phyloP scores from a whole-genome alignment of 1,139 yeast genomes.

The Yamadazyma epiphylla region DNA sequence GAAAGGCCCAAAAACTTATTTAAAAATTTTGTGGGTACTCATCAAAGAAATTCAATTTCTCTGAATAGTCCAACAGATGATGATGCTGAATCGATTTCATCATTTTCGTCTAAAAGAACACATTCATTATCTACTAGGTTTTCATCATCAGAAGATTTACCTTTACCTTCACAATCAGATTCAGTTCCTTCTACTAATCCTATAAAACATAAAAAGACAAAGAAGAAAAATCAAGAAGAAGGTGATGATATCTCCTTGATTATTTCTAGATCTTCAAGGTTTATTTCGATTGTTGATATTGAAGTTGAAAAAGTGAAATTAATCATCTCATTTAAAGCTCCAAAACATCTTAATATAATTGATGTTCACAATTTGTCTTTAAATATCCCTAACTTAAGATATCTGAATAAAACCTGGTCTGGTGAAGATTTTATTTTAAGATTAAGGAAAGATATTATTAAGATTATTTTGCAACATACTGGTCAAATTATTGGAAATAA shows the following conservation, averaged over 20 bases:
- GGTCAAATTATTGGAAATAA: conserved; percentile 82
- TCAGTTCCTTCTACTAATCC: conserved; percentile 3
- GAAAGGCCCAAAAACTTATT: conserved; percentile 12
- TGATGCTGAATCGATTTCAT: conserved; percentile 8
- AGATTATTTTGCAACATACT: conserved; percentile 65
- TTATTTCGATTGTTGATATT: conserved; percentile 60
- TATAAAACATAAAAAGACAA: conserved; percentile 9
- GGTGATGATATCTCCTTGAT: conserved; percentile 19
- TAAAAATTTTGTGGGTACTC: conserved; percentile 8
- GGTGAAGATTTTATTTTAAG: conserved; percentile 65
- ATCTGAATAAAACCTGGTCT: conserved; percentile 73
- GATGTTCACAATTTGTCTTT: conserved; percentile 70
- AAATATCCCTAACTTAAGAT: conserved; percentile 61
- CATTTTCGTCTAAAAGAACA: conserved; percentile 5
- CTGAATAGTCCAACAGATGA: conserved; percentile 6
- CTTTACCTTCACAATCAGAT: conserved; percentile 1
- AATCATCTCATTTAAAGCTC: conserved; percentile 73
- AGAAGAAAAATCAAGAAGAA: conserved; percentile 15
- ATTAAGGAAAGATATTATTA: conserved; percentile 64
- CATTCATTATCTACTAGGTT: conserved; percentile 8
- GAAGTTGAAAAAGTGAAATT: conserved; percentile 51
- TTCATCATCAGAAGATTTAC: conserved; percentile 11
- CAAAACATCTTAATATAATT: conserved; percentile 59
- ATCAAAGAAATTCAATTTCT: conserved; percentile 2
- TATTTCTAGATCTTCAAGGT: conserved; percentile 54